Base-by-base conservation (phyloP, 352 stramenopile genomes). In the Phytophthora rubi region DNA sequence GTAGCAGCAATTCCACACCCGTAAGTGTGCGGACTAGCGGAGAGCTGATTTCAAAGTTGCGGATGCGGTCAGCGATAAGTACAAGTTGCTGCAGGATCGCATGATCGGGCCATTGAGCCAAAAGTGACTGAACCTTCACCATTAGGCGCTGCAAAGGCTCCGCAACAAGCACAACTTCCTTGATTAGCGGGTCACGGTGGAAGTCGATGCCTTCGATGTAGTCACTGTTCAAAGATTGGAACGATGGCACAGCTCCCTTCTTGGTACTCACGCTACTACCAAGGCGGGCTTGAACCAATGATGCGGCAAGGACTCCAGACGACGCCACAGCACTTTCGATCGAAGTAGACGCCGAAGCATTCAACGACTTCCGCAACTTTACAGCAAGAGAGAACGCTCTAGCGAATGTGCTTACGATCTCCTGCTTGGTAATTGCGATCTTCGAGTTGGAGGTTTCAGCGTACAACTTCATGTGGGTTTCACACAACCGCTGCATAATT, bases 21-120 rank as follows among this genome's bases (percentile, higher is more conserved):
- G 92, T 95, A 39, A 99, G 85, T 12, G 98, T 94, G 28, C 98
- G 97, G 18, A 89, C 88, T 5, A 97, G 69, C 2, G 90, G 90
- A 0, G 87, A 93, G 37, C 83, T 91, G 56, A 96, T 94, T 61
- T 92, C 86, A 48, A 97, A 95, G 68, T 96, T 94, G 9, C 88
- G 86, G 42, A 97, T 94, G 8, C 88, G 81, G 54, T 97, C 87
- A 6, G 87, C 88, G 28, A 99, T 94, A 21, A 97, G 76, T 13
- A 97, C 89, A 26, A 99, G 82, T 61, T 98, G 91, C 68, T 99
- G 86, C 54, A 99, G 77, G 65, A 99, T 97, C 13, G 95, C 90
- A 76, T 99, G 97, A 18, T 98, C 97, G 6, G 98, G 98, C 86
- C 98, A 99, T 45, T 97, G 86, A 45, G 82, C 76, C 6, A 99